A percentile compares a stretch with the other conserved stretches of the same genome.
phyloP scores from a whole-genome alignment of 73 alveolate genomes.

The Stentor roeselii region DNA sequence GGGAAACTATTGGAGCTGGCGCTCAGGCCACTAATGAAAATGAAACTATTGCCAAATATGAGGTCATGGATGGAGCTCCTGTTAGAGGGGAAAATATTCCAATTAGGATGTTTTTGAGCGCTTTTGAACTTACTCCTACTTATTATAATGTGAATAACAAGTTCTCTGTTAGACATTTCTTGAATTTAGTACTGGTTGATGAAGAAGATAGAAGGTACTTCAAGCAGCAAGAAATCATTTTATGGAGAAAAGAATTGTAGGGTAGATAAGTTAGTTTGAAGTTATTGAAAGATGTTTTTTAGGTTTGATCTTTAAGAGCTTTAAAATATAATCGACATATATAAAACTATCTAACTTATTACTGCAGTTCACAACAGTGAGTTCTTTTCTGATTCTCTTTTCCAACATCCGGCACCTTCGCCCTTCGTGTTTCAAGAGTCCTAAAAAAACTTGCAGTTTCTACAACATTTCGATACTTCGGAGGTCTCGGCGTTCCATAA shows the following conservation, averaged over 20 bases:
- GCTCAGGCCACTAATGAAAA: conserved; percentile 72
- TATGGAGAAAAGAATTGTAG: conserved; percentile 50
- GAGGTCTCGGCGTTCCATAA: neutral
- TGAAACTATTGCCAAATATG: conserved; percentile 93
- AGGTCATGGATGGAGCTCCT: conserved; percentile 98
- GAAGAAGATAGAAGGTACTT: conserved; percentile 95
- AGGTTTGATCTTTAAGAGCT: too few species aligned
- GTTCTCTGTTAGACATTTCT: conserved; percentile 86
- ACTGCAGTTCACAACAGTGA: too few species aligned
- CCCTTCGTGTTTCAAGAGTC: neutral
- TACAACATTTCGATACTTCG: conserved; percentile 7
- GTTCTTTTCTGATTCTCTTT: too few species aligned
- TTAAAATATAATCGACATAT: too few species aligned
- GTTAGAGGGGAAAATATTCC: conserved; percentile 93
- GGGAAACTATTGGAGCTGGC: conserved; percentile 79
- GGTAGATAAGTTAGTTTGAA: neutral
- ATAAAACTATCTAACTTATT: too few species aligned
- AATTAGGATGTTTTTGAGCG: conserved; percentile 89
- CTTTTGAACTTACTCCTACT: conserved; percentile 98
- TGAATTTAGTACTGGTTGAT: conserved; percentile 96
- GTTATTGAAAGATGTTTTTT: too few species aligned
- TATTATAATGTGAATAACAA: conserved; percentile 81
- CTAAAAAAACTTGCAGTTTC: neutral
- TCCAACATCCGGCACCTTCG: too few species aligned
- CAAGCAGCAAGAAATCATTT: conserved; percentile 71